Conservation (phyloP, 2,329 filamentous ascomycete genomes). For the Ophiocordyceps camponoti-floridani region DNA sequence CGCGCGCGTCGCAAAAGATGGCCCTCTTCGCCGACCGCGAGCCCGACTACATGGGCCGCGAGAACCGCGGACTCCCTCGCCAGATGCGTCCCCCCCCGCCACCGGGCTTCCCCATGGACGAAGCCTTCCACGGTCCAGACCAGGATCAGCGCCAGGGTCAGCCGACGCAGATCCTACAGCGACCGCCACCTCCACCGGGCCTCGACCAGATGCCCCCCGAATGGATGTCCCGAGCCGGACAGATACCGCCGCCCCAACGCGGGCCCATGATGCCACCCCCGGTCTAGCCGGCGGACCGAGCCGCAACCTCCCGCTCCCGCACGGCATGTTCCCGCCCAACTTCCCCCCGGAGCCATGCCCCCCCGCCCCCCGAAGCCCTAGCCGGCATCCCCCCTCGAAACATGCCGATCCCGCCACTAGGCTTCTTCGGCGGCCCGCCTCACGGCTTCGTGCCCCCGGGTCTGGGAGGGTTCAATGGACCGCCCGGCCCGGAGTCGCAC, state of each 20-base stretch:
- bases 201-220: conserved; percentile 40
- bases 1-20: conserved; percentile 12
- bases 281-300: conserved; percentile 24
- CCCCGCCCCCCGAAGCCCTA: conserved; percentile 26
- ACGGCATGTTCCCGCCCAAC: conserved; percentile 43
- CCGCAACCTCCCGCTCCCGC: conserved; percentile 30
- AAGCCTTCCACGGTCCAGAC: conserved; percentile 30
- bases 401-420: conserved; percentile 37
- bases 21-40: conserved; percentile 31
- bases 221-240: conserved; percentile 29
- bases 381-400: conserved; percentile 31
- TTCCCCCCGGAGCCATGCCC: conserved; percentile 31
- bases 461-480: conserved; percentile 38
- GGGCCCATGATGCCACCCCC: conserved; percentile 43
- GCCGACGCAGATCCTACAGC: conserved; percentile 46
- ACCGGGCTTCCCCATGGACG: conserved; percentile 33
- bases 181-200: conserved; percentile 38
- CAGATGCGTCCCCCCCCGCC: conserved; percentile 26
- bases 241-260: conserved; percentile 23
- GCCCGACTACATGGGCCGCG: conserved; percentile 20
- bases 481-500: conserved; percentile 25
- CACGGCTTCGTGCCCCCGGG: conserved; percentile 36
- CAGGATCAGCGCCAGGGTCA: conserved; percentile 29
- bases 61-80: conserved; percentile 16
- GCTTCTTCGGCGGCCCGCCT: conserved; percentile 33